These are phyloP conservation scores for Podospora fimiseda DNA, from an alignment of 495 filamentous ascomycete genomes.

Conservation along the genomic window DNA sequence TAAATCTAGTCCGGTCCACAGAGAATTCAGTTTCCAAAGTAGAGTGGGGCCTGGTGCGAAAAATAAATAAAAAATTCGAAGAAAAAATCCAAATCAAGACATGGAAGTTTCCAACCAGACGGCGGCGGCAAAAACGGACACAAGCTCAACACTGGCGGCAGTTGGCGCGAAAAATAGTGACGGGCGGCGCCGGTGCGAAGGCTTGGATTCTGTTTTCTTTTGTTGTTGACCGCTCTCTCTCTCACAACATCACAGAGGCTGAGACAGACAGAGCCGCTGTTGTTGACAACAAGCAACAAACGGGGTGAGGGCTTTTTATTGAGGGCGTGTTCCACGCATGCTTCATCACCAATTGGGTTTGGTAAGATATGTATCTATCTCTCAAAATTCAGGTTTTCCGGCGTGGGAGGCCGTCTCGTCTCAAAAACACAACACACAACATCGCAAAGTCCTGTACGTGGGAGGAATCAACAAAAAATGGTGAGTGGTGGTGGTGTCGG, in stretches of 20 bases:
- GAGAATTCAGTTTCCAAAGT: too few species aligned
- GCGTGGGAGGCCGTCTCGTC: too few species aligned
- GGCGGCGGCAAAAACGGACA: background rate
- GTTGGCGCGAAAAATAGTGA: background rate
- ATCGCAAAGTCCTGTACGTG: conserved; percentile 13
- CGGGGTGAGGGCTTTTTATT: too few species aligned
- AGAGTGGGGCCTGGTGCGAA: background rate
- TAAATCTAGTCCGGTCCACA: background rate
- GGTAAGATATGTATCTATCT: too few species aligned
- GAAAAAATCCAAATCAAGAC: background rate
- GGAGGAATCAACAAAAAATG: conserved; percentile 14
- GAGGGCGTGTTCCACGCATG: too few species aligned
- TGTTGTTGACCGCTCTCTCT: background rate
- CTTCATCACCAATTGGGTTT: too few species aligned
- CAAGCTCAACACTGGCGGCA: conserved; percentile 4
- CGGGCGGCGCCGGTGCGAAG: background rate
- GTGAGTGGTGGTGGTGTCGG: conserved; percentile 3
- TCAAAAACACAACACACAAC: conserved; percentile 3
- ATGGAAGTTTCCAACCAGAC: background rate
- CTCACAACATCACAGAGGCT: background rate
- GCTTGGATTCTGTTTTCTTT: background rate
- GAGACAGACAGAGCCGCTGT: too few species aligned
- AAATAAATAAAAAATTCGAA: background rate
- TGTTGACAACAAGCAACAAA: background rate
- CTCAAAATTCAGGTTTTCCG: too few species aligned